Evolutionary conservation across 768 basidiomycete genomes (phyloP).

Genomic region (Russula sp.): DNA sequence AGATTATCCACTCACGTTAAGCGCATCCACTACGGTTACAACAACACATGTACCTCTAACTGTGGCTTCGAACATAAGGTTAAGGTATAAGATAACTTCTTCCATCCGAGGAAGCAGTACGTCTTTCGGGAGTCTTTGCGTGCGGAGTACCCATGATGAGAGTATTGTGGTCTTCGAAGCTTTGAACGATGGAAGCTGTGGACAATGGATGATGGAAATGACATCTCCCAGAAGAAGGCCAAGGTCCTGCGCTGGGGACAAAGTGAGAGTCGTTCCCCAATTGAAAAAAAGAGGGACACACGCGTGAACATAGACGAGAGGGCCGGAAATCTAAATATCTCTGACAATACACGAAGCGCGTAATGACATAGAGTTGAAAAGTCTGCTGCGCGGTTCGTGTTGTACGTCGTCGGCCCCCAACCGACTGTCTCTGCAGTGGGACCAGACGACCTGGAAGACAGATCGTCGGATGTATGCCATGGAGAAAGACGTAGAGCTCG

Average conservation of each 20-base stretch:
- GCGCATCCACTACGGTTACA: conserved; percentile 11
- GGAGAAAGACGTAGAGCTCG: background rate
- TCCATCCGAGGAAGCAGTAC: conserved; percentile 7
- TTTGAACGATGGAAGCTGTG: background rate
- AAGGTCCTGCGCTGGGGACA: conserved; percentile 5
- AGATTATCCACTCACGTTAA: background rate
- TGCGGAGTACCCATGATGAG: conserved; percentile 12
- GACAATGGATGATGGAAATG: background rate
- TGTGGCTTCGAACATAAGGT: conserved; percentile 3
- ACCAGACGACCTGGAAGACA: background rate
- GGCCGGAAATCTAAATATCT: conserved; percentile 10
- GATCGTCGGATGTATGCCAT: background rate
- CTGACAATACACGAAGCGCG: conserved; percentile 13
- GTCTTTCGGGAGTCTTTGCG: conserved; percentile 9
- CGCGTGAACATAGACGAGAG: conserved; percentile 8
- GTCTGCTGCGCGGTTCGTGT: background rate
- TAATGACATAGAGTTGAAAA: conserved; percentile 10
- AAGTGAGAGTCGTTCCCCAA: background rate
- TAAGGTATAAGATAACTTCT: conserved; percentile 1
- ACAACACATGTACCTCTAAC: background rate
- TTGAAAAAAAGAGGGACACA: background rate
- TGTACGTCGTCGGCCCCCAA: background rate
- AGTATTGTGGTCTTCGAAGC: conserved; percentile 5
- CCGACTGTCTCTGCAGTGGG: background rate
- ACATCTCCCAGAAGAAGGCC: conserved; percentile 10